Evolutionary conservation across 805 yeast genomes (phyloP).

Genomic region (Ogataea saltuana): DNA sequence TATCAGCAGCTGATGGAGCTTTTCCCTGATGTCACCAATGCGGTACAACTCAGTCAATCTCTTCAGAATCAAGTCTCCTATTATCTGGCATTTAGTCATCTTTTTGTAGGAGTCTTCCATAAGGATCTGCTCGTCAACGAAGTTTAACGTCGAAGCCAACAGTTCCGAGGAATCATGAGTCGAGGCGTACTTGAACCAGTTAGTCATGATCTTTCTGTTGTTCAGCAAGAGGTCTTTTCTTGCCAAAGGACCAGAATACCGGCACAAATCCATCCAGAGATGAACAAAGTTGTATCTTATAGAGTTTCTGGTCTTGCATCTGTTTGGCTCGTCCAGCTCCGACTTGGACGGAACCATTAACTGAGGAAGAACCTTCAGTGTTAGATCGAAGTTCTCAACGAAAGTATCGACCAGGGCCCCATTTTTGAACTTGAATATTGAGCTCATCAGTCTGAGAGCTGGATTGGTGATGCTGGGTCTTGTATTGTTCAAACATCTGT

Average conservation of each 20-base stretch:
- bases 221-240: slow-evolving; percentile 65
- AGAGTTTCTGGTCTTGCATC: slow-evolving; percentile 39
- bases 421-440: slow-evolving; percentile 49
- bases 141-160: slow-evolving; percentile 42
- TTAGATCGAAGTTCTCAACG: slow-evolving; percentile 65
- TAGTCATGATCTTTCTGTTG: slow-evolving; percentile 57
- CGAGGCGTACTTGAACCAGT: slow-evolving; percentile 64
- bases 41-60: slow-evolving; percentile 54
- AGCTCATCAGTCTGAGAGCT: slow-evolving; percentile 54
- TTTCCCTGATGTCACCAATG: slow-evolving; percentile 35
- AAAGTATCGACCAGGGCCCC: slow-evolving; percentile 58
- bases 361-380: slow-evolving; percentile 60
- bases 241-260: slow-evolving; percentile 49
- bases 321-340: slow-evolving; percentile 43
- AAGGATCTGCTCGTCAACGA: slow-evolving; percentile 53
- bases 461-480: slow-evolving; percentile 64
- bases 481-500: slow-evolving; percentile 61
- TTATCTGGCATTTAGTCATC: slow-evolving; percentile 68
- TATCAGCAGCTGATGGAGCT: slow-evolving; percentile 48
- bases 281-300: slow-evolving; percentile 60
- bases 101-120: slow-evolving; percentile 62
- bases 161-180: slow-evolving; percentile 52
- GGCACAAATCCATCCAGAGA: slow-evolving; percentile 59
- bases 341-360: slow-evolving; percentile 53
- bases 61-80: slow-evolving; percentile 73